A percentile compares a stretch with the other conserved stretches of the same genome.
phyloP scores from a whole-genome alignment of 2,329 filamentous ascomycete genomes.

The Chalaropsis ovoidea region DNA sequence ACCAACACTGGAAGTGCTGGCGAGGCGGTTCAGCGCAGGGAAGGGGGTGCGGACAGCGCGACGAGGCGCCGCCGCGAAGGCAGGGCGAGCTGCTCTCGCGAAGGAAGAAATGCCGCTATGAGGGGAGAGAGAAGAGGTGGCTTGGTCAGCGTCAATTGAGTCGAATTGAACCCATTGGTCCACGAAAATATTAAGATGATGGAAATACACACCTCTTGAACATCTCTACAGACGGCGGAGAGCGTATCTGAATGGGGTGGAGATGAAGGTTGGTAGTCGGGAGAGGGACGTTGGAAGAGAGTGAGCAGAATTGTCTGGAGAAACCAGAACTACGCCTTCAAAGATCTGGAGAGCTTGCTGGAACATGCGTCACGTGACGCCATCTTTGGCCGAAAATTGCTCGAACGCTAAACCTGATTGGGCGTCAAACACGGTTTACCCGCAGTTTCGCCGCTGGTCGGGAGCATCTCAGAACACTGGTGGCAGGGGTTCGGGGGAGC shows the following conservation, averaged over 20 bases:
- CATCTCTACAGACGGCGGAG: constrained; percentile 65
- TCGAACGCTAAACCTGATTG: constrained; percentile 27
- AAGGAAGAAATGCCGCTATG: constrained; percentile 57
- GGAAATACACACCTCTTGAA: constrained; percentile 62
- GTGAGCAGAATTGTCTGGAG: constrained; percentile 41
- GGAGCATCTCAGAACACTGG: constrained; percentile 24
- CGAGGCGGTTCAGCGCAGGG: constrained; percentile 48
- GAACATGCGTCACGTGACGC: constrained; percentile 25
- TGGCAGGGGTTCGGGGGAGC: constrained; percentile 23
- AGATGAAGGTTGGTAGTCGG: constrained; percentile 42
- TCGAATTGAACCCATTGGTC: constrained; percentile 37
- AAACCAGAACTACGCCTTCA: constrained; percentile 26
- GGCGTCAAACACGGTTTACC: constrained; percentile 24
- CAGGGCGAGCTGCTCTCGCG: constrained; percentile 52
- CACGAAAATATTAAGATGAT: constrained; percentile 30
- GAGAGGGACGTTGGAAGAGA: constrained; percentile 39
- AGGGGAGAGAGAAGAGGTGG: constrained; percentile 30
- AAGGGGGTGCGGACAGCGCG: constrained; percentile 47
- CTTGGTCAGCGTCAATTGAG: constrained; percentile 28
- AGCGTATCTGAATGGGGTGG: constrained; percentile 51
- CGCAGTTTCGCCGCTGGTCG: constrained; percentile 27
- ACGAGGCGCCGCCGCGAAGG: constrained; percentile 47
- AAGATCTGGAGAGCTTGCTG: constrained; percentile 26
- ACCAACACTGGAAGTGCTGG: constrained; percentile 48
- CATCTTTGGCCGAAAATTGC: constrained; percentile 27